phyloP scores from a whole-genome alignment of 805 yeast genomes.

The Ogataea trehaloabstinens region DNA sequence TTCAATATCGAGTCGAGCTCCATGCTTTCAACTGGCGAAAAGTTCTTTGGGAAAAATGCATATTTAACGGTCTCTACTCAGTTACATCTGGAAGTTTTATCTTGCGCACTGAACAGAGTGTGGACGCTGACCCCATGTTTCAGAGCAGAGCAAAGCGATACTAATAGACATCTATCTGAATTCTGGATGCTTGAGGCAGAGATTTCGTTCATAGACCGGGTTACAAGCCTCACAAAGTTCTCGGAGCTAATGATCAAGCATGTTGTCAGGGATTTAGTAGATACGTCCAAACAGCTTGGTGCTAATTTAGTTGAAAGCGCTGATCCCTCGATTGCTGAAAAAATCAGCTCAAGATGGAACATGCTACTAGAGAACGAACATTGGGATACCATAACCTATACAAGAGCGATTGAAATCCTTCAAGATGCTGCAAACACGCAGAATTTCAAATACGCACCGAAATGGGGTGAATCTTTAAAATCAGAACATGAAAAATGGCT shows the following conservation, averaged over 20 bases:
- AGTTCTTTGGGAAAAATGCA: conserved; percentile 65
- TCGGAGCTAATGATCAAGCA: conserved; percentile 68
- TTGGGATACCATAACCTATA: conserved; percentile 76
- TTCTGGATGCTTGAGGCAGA: conserved; percentile 99
- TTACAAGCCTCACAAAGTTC: conserved; percentile 60
- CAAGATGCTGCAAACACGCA: conserved; percentile 32
- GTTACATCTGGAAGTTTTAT: conserved; percentile 79
- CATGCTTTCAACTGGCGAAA: conserved; percentile 18
- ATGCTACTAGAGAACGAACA: conserved; percentile 37
- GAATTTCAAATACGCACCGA: conserved; percentile 42
- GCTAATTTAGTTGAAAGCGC: conserved; percentile 38
- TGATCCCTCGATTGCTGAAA: conserved; percentile 35
- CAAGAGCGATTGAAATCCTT: conserved; percentile 66
- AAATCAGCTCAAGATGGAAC: conserved; percentile 57
- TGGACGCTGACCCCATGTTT: conserved; percentile 93
- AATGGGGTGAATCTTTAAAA: conserved; percentile 71
- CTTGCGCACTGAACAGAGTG: conserved; percentile 72
- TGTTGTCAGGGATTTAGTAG: conserved; percentile 36
- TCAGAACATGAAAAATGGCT: conserved; percentile 93
- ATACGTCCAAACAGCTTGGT: conserved; percentile 26
- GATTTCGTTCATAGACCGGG: conserved; percentile 58
- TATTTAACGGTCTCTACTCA: conserved; percentile 90
- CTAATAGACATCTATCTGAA: conserved; percentile 88
- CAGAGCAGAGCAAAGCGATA: conserved; percentile 89
- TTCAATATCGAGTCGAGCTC: conserved; percentile 50